Percentiles rank a stretch among this genome's conserved stretches.
Evolutionary conservation across 2,329 filamentous ascomycete genomes (phyloP).

Genomic region (Diaporthe batatas): DNA sequence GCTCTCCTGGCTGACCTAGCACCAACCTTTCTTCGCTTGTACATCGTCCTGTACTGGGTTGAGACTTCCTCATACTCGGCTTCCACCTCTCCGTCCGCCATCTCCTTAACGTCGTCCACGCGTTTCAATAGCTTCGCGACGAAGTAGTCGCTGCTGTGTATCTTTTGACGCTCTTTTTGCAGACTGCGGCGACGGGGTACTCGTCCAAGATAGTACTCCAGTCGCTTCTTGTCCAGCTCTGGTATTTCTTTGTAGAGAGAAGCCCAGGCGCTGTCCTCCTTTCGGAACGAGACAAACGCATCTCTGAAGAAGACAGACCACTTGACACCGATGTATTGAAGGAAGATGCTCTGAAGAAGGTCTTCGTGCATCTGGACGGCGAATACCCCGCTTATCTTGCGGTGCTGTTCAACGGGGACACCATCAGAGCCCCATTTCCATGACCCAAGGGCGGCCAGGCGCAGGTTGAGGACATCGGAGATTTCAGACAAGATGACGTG

Average conservation of each 20-base stretch:
- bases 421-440: constrained; percentile 62
- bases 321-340: constrained; percentile 63
- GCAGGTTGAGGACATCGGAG: constrained; percentile 66
- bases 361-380: constrained; percentile 67
- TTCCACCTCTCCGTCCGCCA: constrained; percentile 55
- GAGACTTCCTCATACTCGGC: constrained; percentile 48
- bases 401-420: constrained; percentile 58
- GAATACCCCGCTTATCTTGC: constrained; percentile 64
- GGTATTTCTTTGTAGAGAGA: constrained; percentile 49
- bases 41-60: neutral
- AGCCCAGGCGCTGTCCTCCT: constrained; percentile 54
- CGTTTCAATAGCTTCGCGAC: constrained; percentile 57
- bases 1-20: constrained; percentile 45
- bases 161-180: constrained; percentile 49
- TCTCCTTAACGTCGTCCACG: constrained; percentile 45
- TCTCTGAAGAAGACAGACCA: constrained; percentile 61
- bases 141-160: constrained; percentile 59
- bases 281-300: constrained; percentile 51
- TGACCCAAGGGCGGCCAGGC: constrained; percentile 57
- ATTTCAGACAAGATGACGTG: constrained; percentile 60
- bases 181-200: constrained; percentile 44
- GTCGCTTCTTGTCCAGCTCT: constrained; percentile 47
- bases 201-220: constrained; percentile 55
- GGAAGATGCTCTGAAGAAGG: constrained; percentile 63
- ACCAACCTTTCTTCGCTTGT: neutral